These are phyloP conservation scores for Rhynchospora tenuis DNA, from an alignment of 176 grass and related monocot genomes.

Conservation along the genomic window DNA sequence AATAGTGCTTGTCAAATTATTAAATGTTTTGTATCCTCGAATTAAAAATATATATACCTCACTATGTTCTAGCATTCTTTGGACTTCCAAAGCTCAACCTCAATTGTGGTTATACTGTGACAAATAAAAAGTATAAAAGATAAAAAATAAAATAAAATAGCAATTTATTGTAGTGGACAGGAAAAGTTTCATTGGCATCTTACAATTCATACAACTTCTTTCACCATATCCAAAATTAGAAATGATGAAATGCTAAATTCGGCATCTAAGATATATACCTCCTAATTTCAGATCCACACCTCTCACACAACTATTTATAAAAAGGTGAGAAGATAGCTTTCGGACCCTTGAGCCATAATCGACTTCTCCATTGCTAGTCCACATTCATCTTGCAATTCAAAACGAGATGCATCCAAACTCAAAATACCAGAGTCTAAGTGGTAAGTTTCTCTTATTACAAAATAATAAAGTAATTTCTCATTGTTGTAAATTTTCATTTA, in stretches of 20 bases:
- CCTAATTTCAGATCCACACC: slow-evolving; percentile 7
- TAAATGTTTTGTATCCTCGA: neutral
- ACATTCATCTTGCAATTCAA: neutral
- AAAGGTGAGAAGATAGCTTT: neutral
- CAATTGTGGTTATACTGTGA: neutral
- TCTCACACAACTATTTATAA: slow-evolving; percentile 12
- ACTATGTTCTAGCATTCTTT: neutral
- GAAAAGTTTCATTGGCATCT: neutral
- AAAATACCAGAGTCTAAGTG: slow-evolving; percentile 15
- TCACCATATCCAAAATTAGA: neutral
- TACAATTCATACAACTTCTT: neutral
- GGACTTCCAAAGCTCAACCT: neutral
- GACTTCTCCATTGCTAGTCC: neutral
- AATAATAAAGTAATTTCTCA: neutral
- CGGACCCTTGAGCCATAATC: neutral
- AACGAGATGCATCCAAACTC: slow-evolving; percentile 11
- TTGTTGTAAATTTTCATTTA: neutral
- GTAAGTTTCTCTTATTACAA: neutral
- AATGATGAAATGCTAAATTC: neutral
- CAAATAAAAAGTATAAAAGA: neutral
- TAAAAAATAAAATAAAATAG: neutral
- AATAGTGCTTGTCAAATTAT: neutral
- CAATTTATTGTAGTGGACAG: neutral
- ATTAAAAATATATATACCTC: neutral
- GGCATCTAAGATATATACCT: slow-evolving; percentile 14